phyloP scores from a whole-genome alignment of 108 stramenopile species.

The Aurantiochytrium sp. region DNA sequence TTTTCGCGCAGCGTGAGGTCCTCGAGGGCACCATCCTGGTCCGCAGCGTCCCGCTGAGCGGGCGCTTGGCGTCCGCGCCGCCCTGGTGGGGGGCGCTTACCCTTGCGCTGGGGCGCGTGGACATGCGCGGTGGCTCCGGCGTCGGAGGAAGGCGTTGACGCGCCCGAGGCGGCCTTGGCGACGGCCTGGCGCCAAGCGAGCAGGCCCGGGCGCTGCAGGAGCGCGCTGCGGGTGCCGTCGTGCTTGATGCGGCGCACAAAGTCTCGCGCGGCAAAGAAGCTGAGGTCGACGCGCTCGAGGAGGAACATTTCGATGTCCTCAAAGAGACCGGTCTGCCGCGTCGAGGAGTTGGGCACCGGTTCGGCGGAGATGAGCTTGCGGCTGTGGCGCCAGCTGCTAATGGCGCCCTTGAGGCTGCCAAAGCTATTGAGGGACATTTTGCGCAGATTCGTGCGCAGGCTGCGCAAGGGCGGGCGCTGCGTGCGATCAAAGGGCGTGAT shows the following conservation, averaged over 20 bases:
- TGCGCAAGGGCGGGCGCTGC: background rate
- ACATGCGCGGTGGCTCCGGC: background rate
- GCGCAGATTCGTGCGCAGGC: background rate
- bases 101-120: background rate
- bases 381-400: conserved; percentile 3
- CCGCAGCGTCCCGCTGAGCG: too few species aligned
- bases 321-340: background rate
- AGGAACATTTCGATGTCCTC: conserved; percentile 29
- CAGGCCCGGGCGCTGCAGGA: background rate
- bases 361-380: conserved; percentile 10
- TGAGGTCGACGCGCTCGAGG: conserved; percentile 10
- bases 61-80: background rate
- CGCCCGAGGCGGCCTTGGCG: too few species aligned
- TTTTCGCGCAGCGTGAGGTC: background rate
- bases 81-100: background rate
- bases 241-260: conserved; percentile 9
- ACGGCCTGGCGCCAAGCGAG: background rate
- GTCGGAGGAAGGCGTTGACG: too few species aligned
- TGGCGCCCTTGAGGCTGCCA: background rate
- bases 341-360: background rate
- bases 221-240: background rate
- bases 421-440: conserved; percentile 21
- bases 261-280: background rate
- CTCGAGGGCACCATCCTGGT: background rate
- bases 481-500: background rate